These are phyloP conservation scores for Globisporangium rhizosaccharum DNA, from an alignment of 352 stramenopile genomes.

Conservation along the genomic window DNA sequence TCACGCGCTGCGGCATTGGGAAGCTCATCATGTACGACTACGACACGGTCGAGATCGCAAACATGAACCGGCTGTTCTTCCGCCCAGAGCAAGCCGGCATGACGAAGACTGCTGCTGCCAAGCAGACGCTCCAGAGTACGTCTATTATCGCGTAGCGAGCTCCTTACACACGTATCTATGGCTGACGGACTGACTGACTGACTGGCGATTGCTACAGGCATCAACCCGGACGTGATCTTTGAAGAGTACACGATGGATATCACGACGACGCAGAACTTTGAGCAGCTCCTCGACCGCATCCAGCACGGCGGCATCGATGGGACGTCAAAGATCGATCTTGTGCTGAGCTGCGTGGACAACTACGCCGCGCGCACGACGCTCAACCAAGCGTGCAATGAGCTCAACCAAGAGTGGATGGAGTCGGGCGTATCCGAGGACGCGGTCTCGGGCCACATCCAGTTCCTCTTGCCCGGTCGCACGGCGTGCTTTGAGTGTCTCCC, in stretches of 20 bases:
- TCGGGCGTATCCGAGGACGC: constrained; percentile 88
- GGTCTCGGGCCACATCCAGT: constrained; percentile 87
- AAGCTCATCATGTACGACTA: constrained; percentile 88
- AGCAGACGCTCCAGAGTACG: constrained; percentile 82
- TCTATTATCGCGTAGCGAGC: no score
- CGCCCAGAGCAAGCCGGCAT: constrained; percentile 80
- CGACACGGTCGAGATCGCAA: constrained; percentile 86
- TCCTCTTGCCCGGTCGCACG: constrained; percentile 76
- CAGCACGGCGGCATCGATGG: constrained; percentile 60
- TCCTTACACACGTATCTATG: neutral
- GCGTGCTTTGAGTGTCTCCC: constrained; percentile 89
- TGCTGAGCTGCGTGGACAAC: constrained; percentile 90
- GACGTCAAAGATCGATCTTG: constrained; percentile 59
- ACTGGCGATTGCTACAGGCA: constrained; percentile 26
- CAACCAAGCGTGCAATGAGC: constrained; percentile 86
- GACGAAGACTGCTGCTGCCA: constrained; percentile 84
- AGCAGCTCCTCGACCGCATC: constrained; percentile 76
- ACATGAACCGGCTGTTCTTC: constrained; percentile 92
- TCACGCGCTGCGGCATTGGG: constrained; percentile 85
- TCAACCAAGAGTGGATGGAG: constrained; percentile 88
- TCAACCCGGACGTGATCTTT: constrained; percentile 88
- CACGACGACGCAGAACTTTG: constrained; percentile 80
- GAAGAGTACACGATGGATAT: constrained; percentile 87
- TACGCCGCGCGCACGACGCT: constrained; percentile 83
- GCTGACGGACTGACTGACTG: neutral